Conservation (phyloP, 345 rosid genomes). For the Hypericum perforatum region DNA sequence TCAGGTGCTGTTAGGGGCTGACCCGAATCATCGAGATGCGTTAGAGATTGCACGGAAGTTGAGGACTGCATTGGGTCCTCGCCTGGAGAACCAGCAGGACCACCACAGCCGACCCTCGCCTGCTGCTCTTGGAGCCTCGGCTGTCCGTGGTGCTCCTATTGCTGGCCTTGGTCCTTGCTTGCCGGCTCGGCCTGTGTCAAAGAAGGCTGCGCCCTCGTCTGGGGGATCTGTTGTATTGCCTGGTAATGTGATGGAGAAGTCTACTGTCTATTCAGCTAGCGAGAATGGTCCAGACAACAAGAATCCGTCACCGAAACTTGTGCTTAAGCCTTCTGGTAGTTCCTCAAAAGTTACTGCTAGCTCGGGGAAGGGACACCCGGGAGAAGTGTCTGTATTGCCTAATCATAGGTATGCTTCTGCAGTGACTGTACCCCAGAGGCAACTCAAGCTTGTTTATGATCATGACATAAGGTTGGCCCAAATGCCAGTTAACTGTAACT, state of each 20-base stretch:
- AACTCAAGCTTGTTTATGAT: conserved; percentile 79
- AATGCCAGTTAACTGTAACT: conserved; percentile 80
- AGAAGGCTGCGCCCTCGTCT: conserved; percentile 41
- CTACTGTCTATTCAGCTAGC: conserved; percentile 19
- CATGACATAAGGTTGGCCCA: conserved; percentile 83
- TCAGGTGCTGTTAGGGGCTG: conserved; percentile 54
- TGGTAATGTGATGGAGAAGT: conserved; percentile 39
- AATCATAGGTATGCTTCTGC: conserved; percentile 21
- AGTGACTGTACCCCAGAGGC: conserved; percentile 45
- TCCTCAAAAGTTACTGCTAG: conserved; percentile 34
- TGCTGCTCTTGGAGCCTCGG: conserved; percentile 98
- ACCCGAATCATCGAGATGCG: conserved; percentile 71
- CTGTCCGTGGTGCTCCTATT: conserved; percentile 85
- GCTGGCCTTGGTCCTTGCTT: conserved; percentile 87
- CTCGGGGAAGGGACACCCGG: conserved; percentile 18
- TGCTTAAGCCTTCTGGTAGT: conserved; percentile 43
- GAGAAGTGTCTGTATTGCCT: conserved; percentile 18
- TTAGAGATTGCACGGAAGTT: conserved; percentile 56
- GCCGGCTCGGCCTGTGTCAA: conserved; percentile 62
- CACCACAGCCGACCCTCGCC: conserved; percentile 90
- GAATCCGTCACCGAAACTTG: conserved; percentile 43
- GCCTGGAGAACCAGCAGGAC: conserved; percentile 73
- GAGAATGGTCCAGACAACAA: conserved; percentile 53
- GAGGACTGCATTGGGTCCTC: conserved; percentile 57
- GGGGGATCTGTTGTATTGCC: conserved; percentile 30